Evolutionary conservation across 768 basidiomycete genomes (phyloP).

Genomic region (Gymnopilus dilepis): DNA sequence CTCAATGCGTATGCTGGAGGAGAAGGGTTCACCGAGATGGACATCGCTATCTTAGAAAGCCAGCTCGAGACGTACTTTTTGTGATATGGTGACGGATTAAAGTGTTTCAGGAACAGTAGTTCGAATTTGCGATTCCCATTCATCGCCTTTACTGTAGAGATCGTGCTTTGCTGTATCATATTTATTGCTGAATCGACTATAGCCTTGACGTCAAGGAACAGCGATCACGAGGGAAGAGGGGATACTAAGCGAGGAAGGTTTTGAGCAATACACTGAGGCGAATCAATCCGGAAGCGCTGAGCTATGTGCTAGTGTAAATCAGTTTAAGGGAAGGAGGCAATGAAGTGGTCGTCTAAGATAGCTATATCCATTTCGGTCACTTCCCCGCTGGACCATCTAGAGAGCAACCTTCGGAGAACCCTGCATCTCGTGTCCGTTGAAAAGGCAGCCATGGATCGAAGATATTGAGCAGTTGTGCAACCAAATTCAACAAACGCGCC

Average conservation of each 20-base stretch:
- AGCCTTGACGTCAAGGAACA: too few species aligned
- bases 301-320: too few species aligned
- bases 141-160: too few species aligned
- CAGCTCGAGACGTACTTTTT: not conserved
- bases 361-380: not conserved
- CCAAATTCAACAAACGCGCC: not conserved
- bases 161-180: too few species aligned
- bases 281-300: too few species aligned
- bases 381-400: not conserved
- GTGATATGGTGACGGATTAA: too few species aligned
- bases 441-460: not conserved
- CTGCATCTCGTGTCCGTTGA: not conserved
- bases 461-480: not conserved
- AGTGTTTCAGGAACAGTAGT: too few species aligned
- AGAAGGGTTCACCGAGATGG: not conserved
- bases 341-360: not conserved
- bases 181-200: too few species aligned
- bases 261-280: too few species aligned
- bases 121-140: too few species aligned
- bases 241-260: too few species aligned
- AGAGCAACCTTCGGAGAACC: not conserved
- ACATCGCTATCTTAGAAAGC: not conserved
- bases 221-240: too few species aligned
- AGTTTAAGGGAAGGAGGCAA: not conserved
- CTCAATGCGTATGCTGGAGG: not conserved